Evolutionary conservation across 495 filamentous ascomycete species (phyloP).

Genomic region (Rusavskia elegans): DNA sequence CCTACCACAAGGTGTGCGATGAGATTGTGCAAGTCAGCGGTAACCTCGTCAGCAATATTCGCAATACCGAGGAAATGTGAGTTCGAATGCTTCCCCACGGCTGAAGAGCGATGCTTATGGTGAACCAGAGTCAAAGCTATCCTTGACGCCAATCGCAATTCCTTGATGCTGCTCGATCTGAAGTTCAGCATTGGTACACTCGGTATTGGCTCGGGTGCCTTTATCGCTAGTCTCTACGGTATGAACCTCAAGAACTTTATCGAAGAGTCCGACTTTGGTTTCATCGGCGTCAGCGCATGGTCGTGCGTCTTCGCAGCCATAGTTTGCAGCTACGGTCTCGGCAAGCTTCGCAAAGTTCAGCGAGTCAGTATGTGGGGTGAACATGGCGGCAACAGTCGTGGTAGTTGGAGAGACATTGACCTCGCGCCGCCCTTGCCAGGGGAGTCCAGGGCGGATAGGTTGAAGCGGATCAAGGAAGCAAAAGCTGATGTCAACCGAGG

Average conservation of each 20-base stretch:
- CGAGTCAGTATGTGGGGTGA: slow-evolving; percentile 74
- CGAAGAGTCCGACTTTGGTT: slow-evolving; percentile 87
- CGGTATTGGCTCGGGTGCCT: slow-evolving; percentile 79
- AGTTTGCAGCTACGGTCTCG: slow-evolving; percentile 66
- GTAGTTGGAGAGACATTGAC: slow-evolving; percentile 12
- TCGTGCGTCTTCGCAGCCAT: slow-evolving; percentile 58
- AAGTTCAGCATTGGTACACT: slow-evolving; percentile 93
- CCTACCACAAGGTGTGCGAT: slow-evolving; percentile 93
- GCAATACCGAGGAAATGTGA: slow-evolving; percentile 97
- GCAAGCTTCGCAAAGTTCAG: slow-evolving; percentile 72
- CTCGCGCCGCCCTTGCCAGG: slow-evolving; percentile 19
- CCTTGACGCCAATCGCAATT: slow-evolving; percentile 92
- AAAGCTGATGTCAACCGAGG: neutral
- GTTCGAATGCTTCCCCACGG: slow-evolving; percentile 12
- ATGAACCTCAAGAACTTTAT: slow-evolving; percentile 99
- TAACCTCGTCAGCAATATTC: slow-evolving; percentile 86
- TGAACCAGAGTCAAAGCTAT: slow-evolving; percentile 72
- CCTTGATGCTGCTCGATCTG: slow-evolving; percentile 91
- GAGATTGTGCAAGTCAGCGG: slow-evolving; percentile 93
- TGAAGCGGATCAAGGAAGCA: slow-evolving; percentile 25
- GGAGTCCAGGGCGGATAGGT: slow-evolving; percentile 26
- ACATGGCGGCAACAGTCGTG: slow-evolving; percentile 4
- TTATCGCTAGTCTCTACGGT: slow-evolving; percentile 91
- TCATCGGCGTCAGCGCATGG: slow-evolving; percentile 51
- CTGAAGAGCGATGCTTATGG: slow-evolving; percentile 5